A percentile compares a stretch with the other conserved stretches of the same genome.
phyloP scores from a whole-genome alignment of 208 protist species.

The Leishmania turanica region DNA sequence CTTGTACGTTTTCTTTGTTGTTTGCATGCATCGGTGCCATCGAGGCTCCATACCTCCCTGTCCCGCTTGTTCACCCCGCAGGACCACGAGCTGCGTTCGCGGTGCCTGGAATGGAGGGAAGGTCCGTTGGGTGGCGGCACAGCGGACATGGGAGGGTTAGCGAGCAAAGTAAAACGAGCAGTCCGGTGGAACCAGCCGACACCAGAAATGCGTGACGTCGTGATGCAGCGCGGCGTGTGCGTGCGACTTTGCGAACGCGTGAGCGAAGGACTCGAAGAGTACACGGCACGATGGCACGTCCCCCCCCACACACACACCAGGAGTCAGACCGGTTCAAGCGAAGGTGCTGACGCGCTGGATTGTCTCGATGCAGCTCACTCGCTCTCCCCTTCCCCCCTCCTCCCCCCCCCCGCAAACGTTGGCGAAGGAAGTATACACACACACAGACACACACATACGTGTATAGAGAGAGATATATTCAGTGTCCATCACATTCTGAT shows the following conservation, averaged over 20 bases:
- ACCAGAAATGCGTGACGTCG: background rate
- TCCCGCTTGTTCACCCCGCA: background rate
- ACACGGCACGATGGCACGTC: background rate
- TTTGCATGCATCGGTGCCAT: background rate
- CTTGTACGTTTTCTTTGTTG: background rate
- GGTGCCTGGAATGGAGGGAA: too few relatives aligned
- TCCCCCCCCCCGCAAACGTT: background rate
- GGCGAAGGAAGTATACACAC: too few relatives aligned
- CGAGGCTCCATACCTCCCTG: background rate
- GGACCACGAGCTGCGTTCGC: too few relatives aligned
- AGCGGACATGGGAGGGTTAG: background rate
- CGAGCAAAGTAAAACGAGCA: background rate
- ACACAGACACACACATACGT: accelerated
- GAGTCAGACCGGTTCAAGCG: background rate
- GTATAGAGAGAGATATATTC: too few relatives aligned
- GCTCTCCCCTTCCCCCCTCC: background rate
- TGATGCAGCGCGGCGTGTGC: background rate
- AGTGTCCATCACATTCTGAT: background rate
- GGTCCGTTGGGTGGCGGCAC: background rate
- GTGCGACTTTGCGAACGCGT: background rate
- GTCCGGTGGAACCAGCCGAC: too few relatives aligned
- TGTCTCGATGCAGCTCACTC: background rate
- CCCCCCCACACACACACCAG: background rate
- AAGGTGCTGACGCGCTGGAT: background rate
- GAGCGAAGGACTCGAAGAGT: background rate